phyloP scores from a whole-genome alignment of 2,329 filamentous ascomycete genomes.

The Alternaria triticina region DNA sequence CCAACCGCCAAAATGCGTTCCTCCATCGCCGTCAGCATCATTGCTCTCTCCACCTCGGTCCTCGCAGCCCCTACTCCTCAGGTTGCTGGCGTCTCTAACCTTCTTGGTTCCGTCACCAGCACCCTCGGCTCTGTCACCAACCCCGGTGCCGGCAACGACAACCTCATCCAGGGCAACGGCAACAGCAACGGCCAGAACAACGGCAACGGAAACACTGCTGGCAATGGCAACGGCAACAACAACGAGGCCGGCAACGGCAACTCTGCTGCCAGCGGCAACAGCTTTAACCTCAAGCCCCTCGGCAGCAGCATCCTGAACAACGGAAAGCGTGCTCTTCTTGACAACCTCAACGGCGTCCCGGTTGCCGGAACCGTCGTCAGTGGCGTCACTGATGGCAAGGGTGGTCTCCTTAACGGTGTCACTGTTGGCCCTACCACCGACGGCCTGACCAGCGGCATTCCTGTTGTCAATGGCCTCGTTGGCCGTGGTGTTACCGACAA shows the following conservation, averaged over 20 bases:
- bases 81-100: neutral
- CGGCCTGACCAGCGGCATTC: neutral
- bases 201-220: slow-evolving; percentile 9
- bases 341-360: neutral
- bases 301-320: neutral
- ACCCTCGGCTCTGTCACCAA: slow-evolving; percentile 17
- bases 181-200: slow-evolving; percentile 15
- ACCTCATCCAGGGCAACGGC: slow-evolving; percentile 9
- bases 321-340: neutral
- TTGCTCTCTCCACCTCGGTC: slow-evolving; percentile 22
- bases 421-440: neutral
- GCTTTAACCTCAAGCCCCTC: slow-evolving; percentile 13
- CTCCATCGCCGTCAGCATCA: slow-evolving; percentile 19
- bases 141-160: slow-evolving; percentile 8
- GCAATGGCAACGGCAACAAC: slow-evolving; percentile 17
- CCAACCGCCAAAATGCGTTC: slow-evolving; percentile 15
- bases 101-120: neutral
- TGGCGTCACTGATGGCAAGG: neutral
- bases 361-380: neutral
- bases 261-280: slow-evolving; percentile 16
- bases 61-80: slow-evolving; percentile 23
- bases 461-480: neutral
- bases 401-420: neutral
- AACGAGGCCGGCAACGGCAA: slow-evolving; percentile 11
- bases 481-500: neutral